These are phyloP conservation scores for Kalanchoe fedtschenkoi DNA, from an alignment of 164 flowering plant species.

Conservation along the genomic window DNA sequence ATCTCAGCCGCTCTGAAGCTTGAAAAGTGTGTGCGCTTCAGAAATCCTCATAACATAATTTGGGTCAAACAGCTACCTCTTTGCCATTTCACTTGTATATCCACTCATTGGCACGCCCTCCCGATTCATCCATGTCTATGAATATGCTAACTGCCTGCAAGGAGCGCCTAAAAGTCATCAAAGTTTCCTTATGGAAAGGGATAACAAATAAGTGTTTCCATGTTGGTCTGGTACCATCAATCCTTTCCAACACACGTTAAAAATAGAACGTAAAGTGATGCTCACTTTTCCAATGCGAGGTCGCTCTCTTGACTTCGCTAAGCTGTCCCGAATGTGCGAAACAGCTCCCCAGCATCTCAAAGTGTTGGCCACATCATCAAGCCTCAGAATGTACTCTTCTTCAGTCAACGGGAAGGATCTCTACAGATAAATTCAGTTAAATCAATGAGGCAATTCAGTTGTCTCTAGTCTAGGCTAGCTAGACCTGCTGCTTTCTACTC, in stretches of 20 bases:
- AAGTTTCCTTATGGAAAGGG: neutral
- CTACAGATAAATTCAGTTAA: conserved; percentile 22
- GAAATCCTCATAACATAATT: neutral
- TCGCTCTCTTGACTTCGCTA: conserved; percentile 69
- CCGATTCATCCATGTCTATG: conserved; percentile 91
- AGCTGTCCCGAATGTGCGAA: conserved; percentile 81
- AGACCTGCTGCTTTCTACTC: too few species aligned
- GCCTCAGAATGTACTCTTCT: conserved; percentile 90
- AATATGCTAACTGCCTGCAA: conserved; percentile 92
- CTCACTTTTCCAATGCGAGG: conserved; percentile 96
- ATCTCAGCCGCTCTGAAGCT: neutral
- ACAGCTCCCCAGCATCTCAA: conserved; percentile 99
- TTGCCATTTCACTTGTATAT: conserved; percentile 62
- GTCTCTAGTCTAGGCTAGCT: neutral
- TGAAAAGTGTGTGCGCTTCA: neutral
- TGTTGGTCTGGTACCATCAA: neutral
- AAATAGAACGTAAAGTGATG: neutral
- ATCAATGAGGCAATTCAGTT: neutral
- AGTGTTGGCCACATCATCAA: conserved; percentile 84
- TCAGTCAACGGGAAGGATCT: conserved; percentile 93
- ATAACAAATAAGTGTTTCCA: neutral
- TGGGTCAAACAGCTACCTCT: neutral
- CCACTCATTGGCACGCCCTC: conserved; percentile 94
- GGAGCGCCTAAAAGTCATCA: neutral
- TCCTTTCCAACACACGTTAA: neutral